Conservation (phyloP, 1,284 basidiomycete species). For the Sporisorium scitamineum region DNA sequence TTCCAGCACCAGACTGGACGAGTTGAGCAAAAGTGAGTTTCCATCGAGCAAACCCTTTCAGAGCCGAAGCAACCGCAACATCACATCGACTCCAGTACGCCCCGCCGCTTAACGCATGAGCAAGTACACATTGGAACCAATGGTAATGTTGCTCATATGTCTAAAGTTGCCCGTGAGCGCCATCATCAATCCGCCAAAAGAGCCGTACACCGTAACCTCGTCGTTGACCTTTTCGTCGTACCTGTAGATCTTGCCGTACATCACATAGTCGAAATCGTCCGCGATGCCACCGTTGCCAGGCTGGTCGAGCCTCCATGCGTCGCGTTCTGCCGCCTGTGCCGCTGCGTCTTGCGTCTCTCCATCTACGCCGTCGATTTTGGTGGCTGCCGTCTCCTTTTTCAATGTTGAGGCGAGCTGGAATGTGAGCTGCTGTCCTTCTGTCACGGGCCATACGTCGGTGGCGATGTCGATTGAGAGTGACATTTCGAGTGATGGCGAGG, state of each 20-base stretch:
- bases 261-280: slow-evolving; percentile 98
- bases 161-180: slow-evolving; percentile 92
- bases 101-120: slow-evolving; percentile 75
- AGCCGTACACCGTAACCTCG: slow-evolving; percentile 90
- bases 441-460: slow-evolving; percentile 69
- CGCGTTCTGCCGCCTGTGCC: slow-evolving; percentile 71
- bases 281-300: slow-evolving; percentile 88
- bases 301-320: slow-evolving; percentile 88
- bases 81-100: not conserved
- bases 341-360: slow-evolving; percentile 43
- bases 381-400: slow-evolving; percentile 73
- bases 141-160: slow-evolving; percentile 89
- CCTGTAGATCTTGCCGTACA: slow-evolving; percentile 99
- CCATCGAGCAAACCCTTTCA: not conserved
- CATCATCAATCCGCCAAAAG: slow-evolving; percentile 96
- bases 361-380: slow-evolving; percentile 66
- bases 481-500: slow-evolving; percentile 76
- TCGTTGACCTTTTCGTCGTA: slow-evolving; percentile 89
- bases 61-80: not conserved
- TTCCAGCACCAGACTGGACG: not conserved
- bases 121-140: slow-evolving; percentile 92
- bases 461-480: slow-evolving; percentile 80
- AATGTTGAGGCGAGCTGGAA: slow-evolving; percentile 79
- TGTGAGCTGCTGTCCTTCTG: slow-evolving; percentile 79
- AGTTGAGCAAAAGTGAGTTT: not conserved